Evolutionary conservation across 1,139 yeast species (phyloP).

Genomic region (Candida dubliniensis): DNA sequence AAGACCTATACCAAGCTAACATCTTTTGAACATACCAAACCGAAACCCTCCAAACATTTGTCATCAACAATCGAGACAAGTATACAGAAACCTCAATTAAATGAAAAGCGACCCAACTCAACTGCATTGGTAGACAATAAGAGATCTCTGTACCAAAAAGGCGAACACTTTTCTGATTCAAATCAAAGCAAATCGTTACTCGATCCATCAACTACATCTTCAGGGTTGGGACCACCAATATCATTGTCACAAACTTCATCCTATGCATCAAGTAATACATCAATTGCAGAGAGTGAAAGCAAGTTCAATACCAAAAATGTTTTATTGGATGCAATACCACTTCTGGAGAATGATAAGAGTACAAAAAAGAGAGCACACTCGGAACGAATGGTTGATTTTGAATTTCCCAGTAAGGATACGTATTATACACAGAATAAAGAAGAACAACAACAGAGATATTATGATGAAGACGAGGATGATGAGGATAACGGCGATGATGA

Average conservation of each 20-base stretch:
- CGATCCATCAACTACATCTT: background rate
- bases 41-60: slow-evolving; percentile 1
- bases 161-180: too few relatives aligned
- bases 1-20: slow-evolving; percentile 1
- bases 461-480: slow-evolving; percentile 6
- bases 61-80: background rate
- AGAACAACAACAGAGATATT: slow-evolving; percentile 1
- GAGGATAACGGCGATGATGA: slow-evolving; percentile 13
- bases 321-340: slow-evolving; percentile 13
- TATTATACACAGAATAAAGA: background rate
- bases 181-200: slow-evolving; percentile 2
- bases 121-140: background rate
- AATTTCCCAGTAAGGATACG: background rate
- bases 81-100: background rate
- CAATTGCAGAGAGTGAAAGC: slow-evolving; percentile 16
- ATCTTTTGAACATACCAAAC: slow-evolving; percentile 1
- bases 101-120: background rate
- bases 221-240: slow-evolving; percentile 17
- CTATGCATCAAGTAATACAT: slow-evolving; percentile 9
- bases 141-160: too few relatives aligned
- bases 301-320: slow-evolving; percentile 21
- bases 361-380: background rate
- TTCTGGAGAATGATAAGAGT: background rate
- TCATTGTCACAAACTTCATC: slow-evolving; percentile 7
- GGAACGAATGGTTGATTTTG: background rate